These are phyloP conservation scores for Heliosperma pusillum DNA, from an alignment of 148 eudicot species.

Conservation along the genomic window DNA sequence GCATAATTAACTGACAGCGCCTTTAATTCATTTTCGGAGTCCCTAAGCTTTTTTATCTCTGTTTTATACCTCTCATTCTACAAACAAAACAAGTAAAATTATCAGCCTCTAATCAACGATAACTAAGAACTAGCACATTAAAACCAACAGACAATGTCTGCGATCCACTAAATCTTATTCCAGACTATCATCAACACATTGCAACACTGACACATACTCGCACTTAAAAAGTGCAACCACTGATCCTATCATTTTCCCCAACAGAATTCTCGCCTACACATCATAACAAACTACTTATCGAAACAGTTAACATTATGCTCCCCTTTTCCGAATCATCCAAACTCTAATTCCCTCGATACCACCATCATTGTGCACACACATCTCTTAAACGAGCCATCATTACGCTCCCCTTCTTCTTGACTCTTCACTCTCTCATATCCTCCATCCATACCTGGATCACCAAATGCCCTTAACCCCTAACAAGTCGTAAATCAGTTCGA, in stretches of 20 bases:
- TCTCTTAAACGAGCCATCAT: not conserved
- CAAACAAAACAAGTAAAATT: slow-evolving; percentile 3
- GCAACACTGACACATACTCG: not conserved
- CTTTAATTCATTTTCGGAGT: slow-evolving; percentile 85
- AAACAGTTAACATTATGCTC: not conserved
- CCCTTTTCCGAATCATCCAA: not conserved
- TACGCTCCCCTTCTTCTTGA: not conserved
- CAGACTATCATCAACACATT: not conserved
- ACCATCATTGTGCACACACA: not conserved
- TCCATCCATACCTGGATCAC: not conserved
- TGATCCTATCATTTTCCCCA: not conserved
- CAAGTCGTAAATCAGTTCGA: not conserved
- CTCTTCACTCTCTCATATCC: too few species aligned
- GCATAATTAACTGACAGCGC: slow-evolving; percentile 95
- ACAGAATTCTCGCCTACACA: not conserved
- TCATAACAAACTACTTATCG: not conserved
- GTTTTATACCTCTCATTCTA: slow-evolving; percentile 75
- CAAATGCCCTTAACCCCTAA: not conserved
- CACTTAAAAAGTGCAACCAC: not conserved
- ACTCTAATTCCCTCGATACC: not conserved
- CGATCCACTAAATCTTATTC: not conserved
- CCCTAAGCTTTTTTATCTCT: slow-evolving; percentile 81
- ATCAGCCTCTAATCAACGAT: not conserved
- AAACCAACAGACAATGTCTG: not conserved
- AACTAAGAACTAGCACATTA: not conserved